Evolutionary conservation across 768 basidiomycete genomes (phyloP).

Genomic region (Lactifluus volemus): DNA sequence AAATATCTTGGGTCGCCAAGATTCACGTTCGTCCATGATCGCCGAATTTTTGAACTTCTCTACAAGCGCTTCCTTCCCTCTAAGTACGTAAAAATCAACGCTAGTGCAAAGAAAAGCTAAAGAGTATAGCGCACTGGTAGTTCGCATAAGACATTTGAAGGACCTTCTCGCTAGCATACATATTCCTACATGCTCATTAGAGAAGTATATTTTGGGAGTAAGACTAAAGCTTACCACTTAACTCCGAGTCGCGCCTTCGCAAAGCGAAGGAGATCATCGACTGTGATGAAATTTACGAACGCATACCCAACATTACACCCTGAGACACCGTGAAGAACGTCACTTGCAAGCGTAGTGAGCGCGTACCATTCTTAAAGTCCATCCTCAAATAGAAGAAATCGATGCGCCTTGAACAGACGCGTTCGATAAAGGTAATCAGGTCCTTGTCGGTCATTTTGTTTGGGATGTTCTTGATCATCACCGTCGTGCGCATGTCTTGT

Average conservation of each 20-base stretch:
- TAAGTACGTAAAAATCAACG: slow-evolving; percentile 21
- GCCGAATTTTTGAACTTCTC: slow-evolving; percentile 90
- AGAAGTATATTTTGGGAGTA: background rate
- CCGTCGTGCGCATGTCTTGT: slow-evolving; percentile 70
- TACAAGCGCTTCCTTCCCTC: slow-evolving; percentile 84
- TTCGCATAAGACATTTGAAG: slow-evolving; percentile 90
- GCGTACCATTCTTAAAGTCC: slow-evolving; percentile 73
- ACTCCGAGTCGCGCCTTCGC: slow-evolving; percentile 66
- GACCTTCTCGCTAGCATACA: slow-evolving; percentile 87
- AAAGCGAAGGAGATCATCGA: slow-evolving; percentile 68
- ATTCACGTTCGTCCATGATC: slow-evolving; percentile 80
- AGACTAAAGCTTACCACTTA: slow-evolving; percentile 54
- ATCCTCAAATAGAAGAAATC: slow-evolving; percentile 86
- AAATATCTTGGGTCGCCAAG: slow-evolving; percentile 81
- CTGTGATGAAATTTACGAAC: slow-evolving; percentile 83
- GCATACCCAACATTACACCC: slow-evolving; percentile 77
- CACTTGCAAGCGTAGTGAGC: background rate
- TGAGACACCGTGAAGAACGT: slow-evolving; percentile 22
- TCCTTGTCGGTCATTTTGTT: slow-evolving; percentile 84
- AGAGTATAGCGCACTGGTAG: slow-evolving; percentile 61
- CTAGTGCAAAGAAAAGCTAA: background rate
- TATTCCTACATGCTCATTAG: slow-evolving; percentile 48
- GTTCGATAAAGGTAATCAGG: slow-evolving; percentile 54
- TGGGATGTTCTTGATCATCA: slow-evolving; percentile 90
- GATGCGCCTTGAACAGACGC: slow-evolving; percentile 65